Base-by-base conservation (phyloP, 2,329 filamentous ascomycete species). In the Penicillium sp. region DNA sequence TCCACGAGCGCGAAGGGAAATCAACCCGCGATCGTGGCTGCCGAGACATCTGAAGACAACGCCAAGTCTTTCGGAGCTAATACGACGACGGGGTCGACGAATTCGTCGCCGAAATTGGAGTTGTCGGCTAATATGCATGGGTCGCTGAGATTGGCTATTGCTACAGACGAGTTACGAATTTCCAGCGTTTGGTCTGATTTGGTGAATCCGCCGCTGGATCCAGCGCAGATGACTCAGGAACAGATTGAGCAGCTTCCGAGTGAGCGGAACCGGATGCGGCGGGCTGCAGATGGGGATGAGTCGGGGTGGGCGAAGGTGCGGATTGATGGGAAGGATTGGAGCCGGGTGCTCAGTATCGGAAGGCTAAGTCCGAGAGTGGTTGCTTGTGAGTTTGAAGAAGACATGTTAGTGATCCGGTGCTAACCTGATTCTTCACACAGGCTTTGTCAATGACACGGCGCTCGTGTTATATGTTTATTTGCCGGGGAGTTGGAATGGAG, bases 91-190 rank as follows among this genome's bases (percentile, higher is more conserved):
- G 60, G 53, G 52, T 61, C 51, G 50, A 61, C 60, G 16, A 65
- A 59, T 14, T 48, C 58, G 0, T 64, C 67, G 5, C 80, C 90
- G 0, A 90, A 92, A 66, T 79, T 99, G 3, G 91, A 96, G 70
- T 77, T 97, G 41, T 88, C 88, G 50, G 94, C 92, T 29, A 99
- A 97, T 73, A 96, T 96, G 91, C 90, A 96, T 73, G 94, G 94
- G 18, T 87, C 86, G 54, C 77, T 99, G 53, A 86, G 86, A 44
- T 80, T 99, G 57, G 85, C 88, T 10, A 88, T 97, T 56, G 82
- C 83, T 34, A 94, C 92, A 1, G 92, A 97, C 70, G 85, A 88
- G 7, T 85, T 96, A 64, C 87, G 88, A 56, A 95, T 97, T 53
- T 87, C 87, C 54, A 94, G 88, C 65, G 83, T 88, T 41, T 99